Conservation (phyloP, 371 early-diverging fungal species). For the Entomophthora muscae region DNA sequence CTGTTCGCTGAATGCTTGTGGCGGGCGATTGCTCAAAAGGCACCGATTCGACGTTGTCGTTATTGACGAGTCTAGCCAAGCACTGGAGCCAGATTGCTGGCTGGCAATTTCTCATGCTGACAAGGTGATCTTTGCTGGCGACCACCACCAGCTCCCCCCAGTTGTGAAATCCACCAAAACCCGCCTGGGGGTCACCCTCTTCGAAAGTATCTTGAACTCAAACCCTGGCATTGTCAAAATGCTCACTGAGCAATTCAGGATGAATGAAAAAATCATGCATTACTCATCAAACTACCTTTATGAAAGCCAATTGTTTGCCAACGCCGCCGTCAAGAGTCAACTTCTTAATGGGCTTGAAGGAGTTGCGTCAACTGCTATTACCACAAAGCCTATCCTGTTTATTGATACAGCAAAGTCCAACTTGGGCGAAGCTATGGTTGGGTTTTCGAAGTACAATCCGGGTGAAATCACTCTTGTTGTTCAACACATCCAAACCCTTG, state of each 20-base stretch:
- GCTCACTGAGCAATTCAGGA: conserved; percentile 73
- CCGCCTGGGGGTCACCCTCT: conserved; percentile 35
- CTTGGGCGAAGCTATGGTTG: conserved; percentile 31
- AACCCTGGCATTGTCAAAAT: conserved; percentile 34
- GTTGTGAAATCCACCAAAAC: conserved; percentile 39
- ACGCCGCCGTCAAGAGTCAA: conserved; percentile 39
- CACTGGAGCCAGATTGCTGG: conserved; percentile 81
- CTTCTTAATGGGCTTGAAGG: conserved; percentile 38
- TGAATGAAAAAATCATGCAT: conserved; percentile 65
- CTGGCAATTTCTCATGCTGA: conserved; percentile 62
- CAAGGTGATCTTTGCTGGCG: conserved; percentile 81
- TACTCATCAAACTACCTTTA: conserved; percentile 52
- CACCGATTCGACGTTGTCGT: conserved; percentile 75
- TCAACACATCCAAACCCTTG: conserved; percentile 33
- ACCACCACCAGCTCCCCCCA: conserved; percentile 84
- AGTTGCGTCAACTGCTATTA: conserved; percentile 25
- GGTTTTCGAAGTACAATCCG: conserved; percentile 31
- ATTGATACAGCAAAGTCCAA: conserved; percentile 59
- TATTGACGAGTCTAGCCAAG: conserved; percentile 90
- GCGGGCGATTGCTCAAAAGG: conserved; percentile 27
- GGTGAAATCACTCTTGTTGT: conserved; percentile 52
- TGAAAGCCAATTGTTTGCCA: conserved; percentile 39
- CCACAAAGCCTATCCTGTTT: conserved; percentile 36
- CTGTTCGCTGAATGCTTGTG: conserved; percentile 42
- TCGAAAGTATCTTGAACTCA: conserved; percentile 47